Base-by-base conservation (phyloP, 2,329 filamentous ascomycete species). In the Trichoderma polysporum region DNA sequence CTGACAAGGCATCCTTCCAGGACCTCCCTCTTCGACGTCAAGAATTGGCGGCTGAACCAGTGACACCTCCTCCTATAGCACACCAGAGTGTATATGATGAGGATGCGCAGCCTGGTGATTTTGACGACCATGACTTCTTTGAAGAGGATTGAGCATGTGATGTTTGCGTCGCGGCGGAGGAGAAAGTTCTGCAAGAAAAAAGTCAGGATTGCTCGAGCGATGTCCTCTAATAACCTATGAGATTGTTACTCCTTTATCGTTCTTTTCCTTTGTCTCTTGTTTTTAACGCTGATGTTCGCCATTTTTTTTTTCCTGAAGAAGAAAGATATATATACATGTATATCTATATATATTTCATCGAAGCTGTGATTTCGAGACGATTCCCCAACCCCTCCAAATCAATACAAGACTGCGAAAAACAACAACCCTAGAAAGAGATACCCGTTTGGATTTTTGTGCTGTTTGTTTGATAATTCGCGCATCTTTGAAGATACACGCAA, bases 21-120 rank as follows among this genome's bases (percentile, higher is more conserved):
- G 79, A 75, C 31, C 83, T 82, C 13, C 82, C 85, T 1, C 79
- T 80, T 62, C 80, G 79, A 25, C 80, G 77, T 27, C 76, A 77
- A 66, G 75, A 78, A 69, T 70, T 73, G n/a, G 73, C 73, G 71
- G 71, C 74, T 17, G 79, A 79, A 50, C 85, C 85, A 6, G 79
- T 84, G 68, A 90, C 88, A 65, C 87, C 88, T 29, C 87, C 88
- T 31, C 86, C 86, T 0, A 88, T 89, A 85, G 86, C 88, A 84
- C 81, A 80, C 37, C 76, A 82, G 37, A 83, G 81, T 68, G 82
- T 81, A 35, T 90, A 90, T 74, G 88, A 90, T 73, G 82, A 82
- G 33, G 87, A 90, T 74, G 88, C 88, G 7, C 83, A 83, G 41
- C 81, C 84, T 3, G 86, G 83, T 66, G 84, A 86, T 63, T 86